Percentiles rank a stretch among this genome's conserved stretches.
Conservation (phyloP, 2,329 filamentous ascomycete genomes). For the Bertia moriformis region DNA sequence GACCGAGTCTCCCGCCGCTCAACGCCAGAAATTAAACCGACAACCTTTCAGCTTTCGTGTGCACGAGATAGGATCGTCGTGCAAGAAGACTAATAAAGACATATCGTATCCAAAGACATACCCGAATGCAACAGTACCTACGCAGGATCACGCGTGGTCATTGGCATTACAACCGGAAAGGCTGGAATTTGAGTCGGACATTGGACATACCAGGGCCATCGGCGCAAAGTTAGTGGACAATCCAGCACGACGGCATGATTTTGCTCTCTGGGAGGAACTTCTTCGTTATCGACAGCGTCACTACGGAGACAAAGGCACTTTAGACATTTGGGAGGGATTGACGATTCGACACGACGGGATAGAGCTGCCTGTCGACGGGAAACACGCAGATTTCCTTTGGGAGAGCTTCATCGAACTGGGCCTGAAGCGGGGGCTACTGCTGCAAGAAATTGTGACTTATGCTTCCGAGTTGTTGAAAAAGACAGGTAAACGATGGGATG, state of each 20-base stretch:
- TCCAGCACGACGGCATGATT: conserved; percentile 13
- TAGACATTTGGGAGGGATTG: conserved; percentile 22
- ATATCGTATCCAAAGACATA: not conserved
- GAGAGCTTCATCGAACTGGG: conserved; percentile 19
- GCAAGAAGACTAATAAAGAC: not conserved
- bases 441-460: conserved; percentile 17
- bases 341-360: conserved; percentile 13
- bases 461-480: conserved; percentile 8
- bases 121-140: too few relatives aligned
- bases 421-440: conserved; percentile 13
- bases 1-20: not conserved
- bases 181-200: conserved; percentile 23
- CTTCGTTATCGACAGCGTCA: conserved; percentile 24
- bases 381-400: conserved; percentile 23
- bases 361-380: conserved; percentile 17
- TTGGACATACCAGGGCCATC: conserved; percentile 16
- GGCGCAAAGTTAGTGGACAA: conserved; percentile 21
- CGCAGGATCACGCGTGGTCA: conserved; percentile 3
- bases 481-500: not conserved
- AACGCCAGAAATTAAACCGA: conserved; percentile 3
- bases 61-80: conserved; percentile 2
- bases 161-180: conserved; percentile 13
- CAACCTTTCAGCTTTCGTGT: conserved; percentile 3
- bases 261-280: conserved; percentile 26
- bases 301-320: conserved; percentile 22